Base-by-base conservation (phyloP, 2,329 filamentous ascomycete genomes). In the Beauveria varroae region DNA sequence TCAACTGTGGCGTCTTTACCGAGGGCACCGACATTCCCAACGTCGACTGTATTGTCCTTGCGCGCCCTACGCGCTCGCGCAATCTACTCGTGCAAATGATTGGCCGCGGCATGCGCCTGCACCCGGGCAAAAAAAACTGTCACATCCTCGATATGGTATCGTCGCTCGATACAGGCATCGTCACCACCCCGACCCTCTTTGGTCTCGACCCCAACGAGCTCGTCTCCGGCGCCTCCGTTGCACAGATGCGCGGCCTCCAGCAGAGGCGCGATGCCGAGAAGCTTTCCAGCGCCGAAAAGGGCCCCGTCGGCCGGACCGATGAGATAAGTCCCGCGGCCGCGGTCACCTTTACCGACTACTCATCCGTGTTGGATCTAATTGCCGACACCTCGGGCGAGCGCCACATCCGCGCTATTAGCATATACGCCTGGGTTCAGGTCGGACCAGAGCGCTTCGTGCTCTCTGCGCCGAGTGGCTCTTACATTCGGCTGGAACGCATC, bases 41-140 rank as follows among this genome's bases (percentile, higher is more conserved):
- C 71, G 90, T 99, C 66, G 95, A 99, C 76, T 98, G 95, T 70
- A 85, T 99, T 26, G 71, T 99, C 9, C 81, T 99, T 9, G 92
- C 89, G 3, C 81, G 95, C 26, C 95, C 95, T 0, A 99, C 95
- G 1, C 87, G 88, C 67, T 98, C 95, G 18, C 86, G 90, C n/a
- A 98, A 97, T 67, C 78, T 99, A 2, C 83, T 99, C 1, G 86
- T 98, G 1, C 95, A 99, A 74, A 99, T 99, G 95, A 96, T 99
- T 64, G 95, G 95, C 0, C 84, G 95, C 68, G 95, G 95, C 5
- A 90, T 99, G 85, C 86, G 95, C 47, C 76, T 97, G 44, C 83
- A 91, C 71, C 79, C 86, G 1, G 89, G 84, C 14, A 99, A 99
- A 74, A 77, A 86, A 44, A 85, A 98, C 69, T 99, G 95, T 67